Conservation (phyloP, 1,284 basidiomycete species). For the Acaromyces ingoldii region DNA sequence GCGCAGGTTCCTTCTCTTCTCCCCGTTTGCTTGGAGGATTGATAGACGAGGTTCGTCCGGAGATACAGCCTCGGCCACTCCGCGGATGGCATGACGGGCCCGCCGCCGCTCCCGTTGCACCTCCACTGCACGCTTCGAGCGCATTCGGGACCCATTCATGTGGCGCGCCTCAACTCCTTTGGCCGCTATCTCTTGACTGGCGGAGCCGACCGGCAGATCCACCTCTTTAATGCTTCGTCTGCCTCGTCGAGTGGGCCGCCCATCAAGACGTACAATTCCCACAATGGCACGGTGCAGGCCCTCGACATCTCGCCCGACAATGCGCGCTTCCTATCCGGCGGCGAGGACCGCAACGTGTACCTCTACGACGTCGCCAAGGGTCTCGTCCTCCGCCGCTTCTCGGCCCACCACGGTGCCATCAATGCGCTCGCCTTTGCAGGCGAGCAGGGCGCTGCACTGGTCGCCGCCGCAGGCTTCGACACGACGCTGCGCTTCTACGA, state of each 20-base stretch:
- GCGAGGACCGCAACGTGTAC: slow-evolving; percentile 85
- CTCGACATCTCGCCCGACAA: slow-evolving; percentile 84
- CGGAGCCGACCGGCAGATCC: slow-evolving; percentile 80
- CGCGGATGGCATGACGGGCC: no score
- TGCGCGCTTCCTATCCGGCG: slow-evolving; percentile 83
- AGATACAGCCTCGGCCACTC: no score
- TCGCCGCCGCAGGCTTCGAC: slow-evolving; percentile 37
- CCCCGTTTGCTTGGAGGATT: no score
- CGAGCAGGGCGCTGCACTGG: slow-evolving; percentile 15
- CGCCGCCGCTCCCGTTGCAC: no score
- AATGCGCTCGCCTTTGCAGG: slow-evolving; percentile 72
- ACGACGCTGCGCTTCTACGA: slow-evolving; percentile 41
- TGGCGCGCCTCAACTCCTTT: slow-evolving; percentile 51
- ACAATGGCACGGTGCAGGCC: slow-evolving; percentile 89
- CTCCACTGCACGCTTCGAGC: slow-evolving; percentile 17
- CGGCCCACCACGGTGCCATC: slow-evolving; percentile 84
- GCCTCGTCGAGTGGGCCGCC: slow-evolving; percentile 53
- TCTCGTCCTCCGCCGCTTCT: slow-evolving; percentile 70
- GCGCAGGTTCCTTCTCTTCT: no score
- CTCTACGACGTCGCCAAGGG: slow-evolving; percentile 93
- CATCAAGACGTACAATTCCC: slow-evolving; percentile 78
- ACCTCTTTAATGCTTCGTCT: slow-evolving; percentile 79
- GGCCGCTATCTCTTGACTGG: slow-evolving; percentile 86
- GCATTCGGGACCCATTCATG: slow-evolving; percentile 50
- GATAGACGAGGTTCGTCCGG: no score